Conservation (phyloP, 306 rosid genomes). For the Pyrus bretschneideri region DNA sequence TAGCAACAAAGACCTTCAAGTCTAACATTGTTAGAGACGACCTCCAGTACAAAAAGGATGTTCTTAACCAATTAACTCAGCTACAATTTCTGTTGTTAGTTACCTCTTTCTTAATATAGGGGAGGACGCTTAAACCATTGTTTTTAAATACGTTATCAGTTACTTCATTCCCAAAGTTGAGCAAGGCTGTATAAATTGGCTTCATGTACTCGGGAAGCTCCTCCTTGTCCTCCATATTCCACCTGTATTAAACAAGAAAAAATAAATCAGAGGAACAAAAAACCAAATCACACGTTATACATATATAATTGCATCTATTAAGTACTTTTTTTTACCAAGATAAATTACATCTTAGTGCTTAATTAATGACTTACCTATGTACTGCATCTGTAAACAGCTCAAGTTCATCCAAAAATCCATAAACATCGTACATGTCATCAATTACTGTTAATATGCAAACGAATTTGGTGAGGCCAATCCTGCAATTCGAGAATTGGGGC, state of each 20-base stretch:
- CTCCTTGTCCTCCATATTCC: slow-evolving; percentile 13
- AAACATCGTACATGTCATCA: slow-evolving; percentile 28
- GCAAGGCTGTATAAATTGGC: slow-evolving; percentile 17
- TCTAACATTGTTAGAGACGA: too few species aligned
- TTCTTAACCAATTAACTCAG: too few species aligned
- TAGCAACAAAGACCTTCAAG: too few species aligned
- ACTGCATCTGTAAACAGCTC: slow-evolving; percentile 23
- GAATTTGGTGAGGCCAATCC: slow-evolving; percentile 28
- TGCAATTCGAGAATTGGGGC: slow-evolving; percentile 23
- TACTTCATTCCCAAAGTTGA: slow-evolving; percentile 18
- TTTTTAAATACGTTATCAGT: not conserved
- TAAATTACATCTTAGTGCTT: too few species aligned
- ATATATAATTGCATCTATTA: too few species aligned
- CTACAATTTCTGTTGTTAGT: not conserved
- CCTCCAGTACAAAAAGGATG: too few species aligned
- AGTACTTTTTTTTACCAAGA: too few species aligned
- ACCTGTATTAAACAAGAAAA: not conserved
- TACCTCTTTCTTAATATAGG: slow-evolving; percentile 16
- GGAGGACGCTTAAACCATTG: not conserved
- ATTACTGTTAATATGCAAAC: slow-evolving; percentile 23
- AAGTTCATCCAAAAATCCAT: slow-evolving; percentile 30
- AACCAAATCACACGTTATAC: not conserved
- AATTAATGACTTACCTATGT: not conserved
- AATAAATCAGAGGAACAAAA: not conserved
- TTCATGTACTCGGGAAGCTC: slow-evolving; percentile 26